Percentiles rank a stretch among this genome's conserved stretches.
Evolutionary conservation across 495 filamentous ascomycete genomes (phyloP).

Genomic region (Hyaloscypha variabilis): DNA sequence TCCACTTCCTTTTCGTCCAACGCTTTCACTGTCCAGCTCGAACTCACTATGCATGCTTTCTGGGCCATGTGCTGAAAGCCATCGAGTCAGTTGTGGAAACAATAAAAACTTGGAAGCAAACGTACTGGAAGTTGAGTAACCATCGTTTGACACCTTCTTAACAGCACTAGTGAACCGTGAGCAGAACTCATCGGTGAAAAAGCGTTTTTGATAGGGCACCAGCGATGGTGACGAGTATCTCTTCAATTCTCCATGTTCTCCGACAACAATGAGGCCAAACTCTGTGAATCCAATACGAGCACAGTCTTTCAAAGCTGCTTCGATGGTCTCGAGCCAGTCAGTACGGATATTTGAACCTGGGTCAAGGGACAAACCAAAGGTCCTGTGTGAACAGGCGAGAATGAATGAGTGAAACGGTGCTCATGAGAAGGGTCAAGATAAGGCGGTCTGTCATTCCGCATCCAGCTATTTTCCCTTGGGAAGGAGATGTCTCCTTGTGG

Average conservation of each 20-base stretch:
- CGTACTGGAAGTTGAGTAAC: neutral
- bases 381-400: slow-evolving; percentile 1
- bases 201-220: slow-evolving; percentile 1
- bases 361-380: slow-evolving; percentile 16
- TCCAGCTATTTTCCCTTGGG: slow-evolving; percentile 14
- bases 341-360: neutral
- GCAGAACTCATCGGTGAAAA: slow-evolving; percentile 18
- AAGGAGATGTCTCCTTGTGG: slow-evolving; percentile 19
- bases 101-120: neutral
- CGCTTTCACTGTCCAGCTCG: slow-evolving; percentile 19
- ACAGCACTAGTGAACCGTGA: slow-evolving; percentile 5
- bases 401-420: slow-evolving; percentile 3
- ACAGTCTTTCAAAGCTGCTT: slow-evolving; percentile 25
- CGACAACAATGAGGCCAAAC: slow-evolving; percentile 22
- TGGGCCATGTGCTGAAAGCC: slow-evolving; percentile 11
- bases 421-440: slow-evolving; percentile 19
- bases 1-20: slow-evolving; percentile 19
- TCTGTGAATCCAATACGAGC: slow-evolving; percentile 19
- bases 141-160: neutral
- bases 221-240: slow-evolving; percentile 21
- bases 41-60: slow-evolving; percentile 16
- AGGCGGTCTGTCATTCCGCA: slow-evolving; percentile 18
- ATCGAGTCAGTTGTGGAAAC: neutral
- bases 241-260: slow-evolving; percentile 26
- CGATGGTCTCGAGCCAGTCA: slow-evolving; percentile 24